These are phyloP conservation scores for Colletotrichum caudatum DNA, from an alignment of 2,329 filamentous ascomycete species.

Conservation along the genomic window DNA sequence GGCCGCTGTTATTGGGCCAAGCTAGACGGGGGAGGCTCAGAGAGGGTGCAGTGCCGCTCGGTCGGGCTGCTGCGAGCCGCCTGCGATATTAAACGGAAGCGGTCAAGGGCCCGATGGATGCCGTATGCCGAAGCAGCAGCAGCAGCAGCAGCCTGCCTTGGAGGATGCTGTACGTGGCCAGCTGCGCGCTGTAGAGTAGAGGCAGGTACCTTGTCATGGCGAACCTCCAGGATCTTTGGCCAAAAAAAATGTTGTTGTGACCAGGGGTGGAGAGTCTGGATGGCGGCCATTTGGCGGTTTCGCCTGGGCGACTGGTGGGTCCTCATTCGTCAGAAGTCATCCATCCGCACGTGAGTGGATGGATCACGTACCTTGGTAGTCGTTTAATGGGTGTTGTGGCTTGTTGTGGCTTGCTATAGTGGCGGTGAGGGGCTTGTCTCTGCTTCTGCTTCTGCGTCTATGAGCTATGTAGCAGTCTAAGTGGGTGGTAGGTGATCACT, in stretches of 20 bases:
- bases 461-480: no score
- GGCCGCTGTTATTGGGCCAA: background rate
- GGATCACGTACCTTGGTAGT: background rate
- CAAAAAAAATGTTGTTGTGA: constrained; percentile 10
- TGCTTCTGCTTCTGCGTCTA: background rate
- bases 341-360: constrained; percentile 31
- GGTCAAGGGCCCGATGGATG: constrained; percentile 39
- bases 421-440: constrained; percentile 8
- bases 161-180: background rate
- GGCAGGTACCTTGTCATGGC: background rate
- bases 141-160: constrained; percentile 22
- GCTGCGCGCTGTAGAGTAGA: background rate
- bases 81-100: constrained; percentile 38
- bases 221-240: background rate
- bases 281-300: constrained; percentile 32
- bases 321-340: constrained; percentile 19
- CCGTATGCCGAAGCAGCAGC: constrained; percentile 36
- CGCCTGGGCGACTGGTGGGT: constrained; percentile 19
- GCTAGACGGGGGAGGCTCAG: background rate
- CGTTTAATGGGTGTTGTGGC: background rate
- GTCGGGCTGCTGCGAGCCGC: constrained; percentile 29
- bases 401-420: background rate
- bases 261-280: constrained; percentile 3
- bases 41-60: constrained; percentile 7
- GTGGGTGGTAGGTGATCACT: background rate